These are phyloP conservation scores for Penicillium alfredii DNA, from an alignment of 495 filamentous ascomycete genomes.

Conservation along the genomic window DNA sequence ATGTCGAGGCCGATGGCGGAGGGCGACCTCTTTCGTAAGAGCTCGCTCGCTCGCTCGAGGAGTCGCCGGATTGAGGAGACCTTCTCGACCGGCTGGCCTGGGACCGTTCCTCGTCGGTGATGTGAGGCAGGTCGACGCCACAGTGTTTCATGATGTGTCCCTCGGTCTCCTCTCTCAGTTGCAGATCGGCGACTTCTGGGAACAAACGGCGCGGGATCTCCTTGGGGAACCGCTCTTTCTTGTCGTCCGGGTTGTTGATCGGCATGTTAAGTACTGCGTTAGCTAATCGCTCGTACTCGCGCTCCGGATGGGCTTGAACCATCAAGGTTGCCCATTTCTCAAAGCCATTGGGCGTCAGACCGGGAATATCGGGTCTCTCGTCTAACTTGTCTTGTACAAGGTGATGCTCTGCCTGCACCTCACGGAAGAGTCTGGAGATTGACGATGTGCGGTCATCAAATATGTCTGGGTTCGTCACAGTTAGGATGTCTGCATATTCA, in stretches of 20 bases:
- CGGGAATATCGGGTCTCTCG: constrained; percentile 63
- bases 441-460: constrained; percentile 50
- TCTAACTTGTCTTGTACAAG: constrained; percentile 60
- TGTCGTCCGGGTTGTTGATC: constrained; percentile 66
- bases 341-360: constrained; percentile 75
- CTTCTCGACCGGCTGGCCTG: too few relatives aligned
- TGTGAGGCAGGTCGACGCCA: constrained; percentile 41
- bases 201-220: constrained; percentile 70
- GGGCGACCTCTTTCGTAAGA: constrained; percentile 49
- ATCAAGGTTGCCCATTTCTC: constrained; percentile 67
- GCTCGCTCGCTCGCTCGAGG: constrained; percentile 16
- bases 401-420: constrained; percentile 73
- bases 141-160: constrained; percentile 43
- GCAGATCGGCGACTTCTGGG: constrained; percentile 42
- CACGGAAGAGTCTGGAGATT: constrained; percentile 68
- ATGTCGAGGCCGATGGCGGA: constrained; percentile 34
- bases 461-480: constrained; percentile 32
- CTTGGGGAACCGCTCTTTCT: constrained; percentile 70
- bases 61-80: too few relatives aligned
- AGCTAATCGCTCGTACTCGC: constrained; percentile 68
- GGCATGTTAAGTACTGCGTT: constrained; percentile 70
- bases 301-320: constrained; percentile 71
- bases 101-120: constrained; percentile 35
- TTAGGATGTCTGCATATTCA: constrained; percentile 7
- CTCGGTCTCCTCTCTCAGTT: constrained; percentile 38